Conservation (phyloP, 371 early-diverging fungal species). For the Apophysomyces elegans region DNA sequence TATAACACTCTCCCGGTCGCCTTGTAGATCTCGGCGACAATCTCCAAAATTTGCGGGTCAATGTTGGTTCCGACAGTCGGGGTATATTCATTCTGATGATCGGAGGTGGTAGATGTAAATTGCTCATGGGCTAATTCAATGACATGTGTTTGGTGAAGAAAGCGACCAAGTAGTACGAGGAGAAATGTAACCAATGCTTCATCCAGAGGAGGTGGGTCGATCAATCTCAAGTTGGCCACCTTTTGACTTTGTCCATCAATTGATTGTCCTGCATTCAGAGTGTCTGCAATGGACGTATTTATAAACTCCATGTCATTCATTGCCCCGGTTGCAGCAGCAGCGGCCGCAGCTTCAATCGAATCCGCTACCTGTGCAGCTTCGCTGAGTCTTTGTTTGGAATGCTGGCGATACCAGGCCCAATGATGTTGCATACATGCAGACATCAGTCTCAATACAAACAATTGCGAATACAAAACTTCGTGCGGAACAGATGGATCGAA, state of each 20-base stretch:
- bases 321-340: constrained; percentile 24
- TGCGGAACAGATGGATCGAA: constrained; percentile 54
- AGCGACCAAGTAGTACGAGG: constrained; percentile 62
- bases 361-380: background rate
- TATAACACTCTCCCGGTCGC: constrained; percentile 74
- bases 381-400: constrained; percentile 24
- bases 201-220: constrained; percentile 78
- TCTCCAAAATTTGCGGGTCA: constrained; percentile 35
- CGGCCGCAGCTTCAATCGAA: constrained; percentile 22
- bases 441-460: constrained; percentile 70
- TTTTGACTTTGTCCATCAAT: constrained; percentile 1
- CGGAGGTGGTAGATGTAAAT: constrained; percentile 26
- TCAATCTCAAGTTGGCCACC: constrained; percentile 15
- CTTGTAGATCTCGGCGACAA: constrained; percentile 58
- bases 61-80: constrained; percentile 28
- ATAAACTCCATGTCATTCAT: constrained; percentile 4
- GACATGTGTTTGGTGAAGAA: constrained; percentile 54
- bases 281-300: background rate
- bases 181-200: constrained; percentile 71
- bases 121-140: constrained; percentile 56
- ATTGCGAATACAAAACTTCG: constrained; percentile 74
- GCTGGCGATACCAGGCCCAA: constrained; percentile 68
- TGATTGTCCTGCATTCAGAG: background rate
- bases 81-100: constrained; percentile 33
- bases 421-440: constrained; percentile 75